These are phyloP conservation scores for Cercospora janseana DNA, from an alignment of 2,329 filamentous ascomycete genomes.

Conservation along the genomic window DNA sequence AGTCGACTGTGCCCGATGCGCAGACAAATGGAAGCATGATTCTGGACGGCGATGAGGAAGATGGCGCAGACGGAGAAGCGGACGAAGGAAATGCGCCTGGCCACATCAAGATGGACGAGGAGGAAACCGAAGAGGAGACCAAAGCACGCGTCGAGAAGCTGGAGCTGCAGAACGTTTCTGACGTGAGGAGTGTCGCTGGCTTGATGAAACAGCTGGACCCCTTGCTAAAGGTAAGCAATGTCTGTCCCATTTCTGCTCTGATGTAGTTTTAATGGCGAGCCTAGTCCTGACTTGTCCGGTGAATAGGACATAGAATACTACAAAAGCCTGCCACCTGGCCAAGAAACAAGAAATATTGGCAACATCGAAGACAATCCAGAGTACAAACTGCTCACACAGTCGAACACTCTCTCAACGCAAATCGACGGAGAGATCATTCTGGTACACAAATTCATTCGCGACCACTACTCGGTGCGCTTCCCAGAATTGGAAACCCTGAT, in stretches of 20 bases:
- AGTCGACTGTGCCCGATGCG: conserved; percentile 41
- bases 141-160: conserved; percentile 81
- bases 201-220: conserved; percentile 80
- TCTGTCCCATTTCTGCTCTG: conserved; percentile 35
- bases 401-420: conserved; percentile 83
- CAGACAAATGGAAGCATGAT: conserved; percentile 57
- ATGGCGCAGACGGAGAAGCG: conserved; percentile 47
- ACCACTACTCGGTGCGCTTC: conserved; percentile 92
- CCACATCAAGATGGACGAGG: conserved; percentile 47
- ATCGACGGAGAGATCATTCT: conserved; percentile 91
- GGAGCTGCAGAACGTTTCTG: conserved; percentile 69
- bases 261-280: conserved; percentile 58
- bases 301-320: conserved; percentile 76
- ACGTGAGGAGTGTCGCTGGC: conserved; percentile 74
- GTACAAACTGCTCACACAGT: conserved; percentile 82
- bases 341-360: conserved; percentile 66
- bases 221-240: conserved; percentile 71
- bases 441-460: conserved; percentile 93
- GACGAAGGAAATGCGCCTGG: conserved; percentile 27
- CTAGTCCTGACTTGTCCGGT: conserved; percentile 64
- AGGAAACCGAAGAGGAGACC: conserved; percentile 65
- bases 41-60: conserved; percentile 55
- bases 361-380: conserved; percentile 90
- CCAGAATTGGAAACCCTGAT: conserved; percentile 89
- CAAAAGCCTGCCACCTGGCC: conserved; percentile 65